phyloP scores from a whole-genome alignment of 2,329 filamentous ascomycete genomes.

The Botrytis squamosa region DNA sequence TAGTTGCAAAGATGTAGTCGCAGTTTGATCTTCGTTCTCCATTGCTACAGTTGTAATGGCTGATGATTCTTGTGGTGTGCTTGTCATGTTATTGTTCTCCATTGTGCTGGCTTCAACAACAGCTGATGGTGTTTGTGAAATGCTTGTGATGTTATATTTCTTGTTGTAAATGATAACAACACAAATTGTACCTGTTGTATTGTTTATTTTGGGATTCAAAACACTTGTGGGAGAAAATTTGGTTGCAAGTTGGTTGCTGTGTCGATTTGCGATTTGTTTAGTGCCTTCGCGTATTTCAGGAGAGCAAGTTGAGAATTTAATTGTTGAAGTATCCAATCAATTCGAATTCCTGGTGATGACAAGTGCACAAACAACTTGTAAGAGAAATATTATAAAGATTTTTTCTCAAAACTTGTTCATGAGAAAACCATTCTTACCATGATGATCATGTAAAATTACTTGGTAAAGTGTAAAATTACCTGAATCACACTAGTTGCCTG shows the following conservation, averaged over 20 bases:
- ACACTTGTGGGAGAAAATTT: not conserved
- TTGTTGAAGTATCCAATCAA: not conserved
- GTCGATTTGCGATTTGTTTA: too few species aligned
- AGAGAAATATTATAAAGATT: not conserved
- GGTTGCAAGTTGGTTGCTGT: not conserved
- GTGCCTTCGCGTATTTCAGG: not conserved
- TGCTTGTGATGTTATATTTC: not conserved
- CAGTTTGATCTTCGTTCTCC: not conserved
- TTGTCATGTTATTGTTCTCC: not conserved
- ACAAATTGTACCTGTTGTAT: not conserved
- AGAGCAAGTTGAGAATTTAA: not conserved
- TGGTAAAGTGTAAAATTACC: not conserved
- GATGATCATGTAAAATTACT: not conserved
- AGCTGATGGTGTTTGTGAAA: not conserved
- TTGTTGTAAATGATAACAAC: not conserved
- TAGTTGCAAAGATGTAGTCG: not conserved
- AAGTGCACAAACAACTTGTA: not conserved
- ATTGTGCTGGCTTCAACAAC: not conserved
- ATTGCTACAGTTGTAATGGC: not conserved
- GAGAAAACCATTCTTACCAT: not conserved
- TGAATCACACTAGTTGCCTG: not conserved
- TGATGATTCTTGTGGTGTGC: not conserved
- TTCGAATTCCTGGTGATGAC: not conserved
- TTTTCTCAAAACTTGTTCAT: not conserved
- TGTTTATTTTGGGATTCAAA: not conserved